phyloP scores from a whole-genome alignment of 345 rosid species.

The Lagerstroemia speciosa region DNA sequence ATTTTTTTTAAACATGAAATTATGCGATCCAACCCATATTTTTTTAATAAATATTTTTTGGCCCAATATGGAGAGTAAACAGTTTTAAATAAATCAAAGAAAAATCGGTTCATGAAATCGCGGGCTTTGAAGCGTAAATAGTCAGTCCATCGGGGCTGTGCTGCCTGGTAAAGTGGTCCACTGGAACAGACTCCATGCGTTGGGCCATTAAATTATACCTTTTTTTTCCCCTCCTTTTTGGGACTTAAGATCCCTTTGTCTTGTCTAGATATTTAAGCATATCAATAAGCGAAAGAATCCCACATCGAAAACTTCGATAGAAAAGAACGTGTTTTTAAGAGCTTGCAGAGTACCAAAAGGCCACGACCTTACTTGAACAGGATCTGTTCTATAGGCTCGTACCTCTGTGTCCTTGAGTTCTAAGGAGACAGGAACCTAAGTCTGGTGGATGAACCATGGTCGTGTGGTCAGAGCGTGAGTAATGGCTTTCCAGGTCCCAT shows the following conservation, averaged over 20 bases:
- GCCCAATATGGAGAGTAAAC: no score
- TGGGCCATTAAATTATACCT: background rate
- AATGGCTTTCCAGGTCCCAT: background rate
- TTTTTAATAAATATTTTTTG: no score
- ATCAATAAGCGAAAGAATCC: background rate
- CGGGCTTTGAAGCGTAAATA: no score
- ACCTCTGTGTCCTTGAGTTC: slow-evolving; percentile 9
- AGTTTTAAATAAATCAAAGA: no score
- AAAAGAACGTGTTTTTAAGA: background rate
- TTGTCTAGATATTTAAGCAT: background rate
- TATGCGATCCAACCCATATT: no score
- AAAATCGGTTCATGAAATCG: no score
- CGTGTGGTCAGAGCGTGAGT: slow-evolving; percentile 13
- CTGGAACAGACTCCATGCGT: no score
- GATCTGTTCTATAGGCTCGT: slow-evolving; percentile 22
- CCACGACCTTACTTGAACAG: slow-evolving; percentile 11
- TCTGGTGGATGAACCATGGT: slow-evolving; percentile 14
- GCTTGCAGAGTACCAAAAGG: fast-evolving
- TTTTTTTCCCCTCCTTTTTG: no score
- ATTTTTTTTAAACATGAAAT: no score
- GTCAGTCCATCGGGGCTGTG: no score
- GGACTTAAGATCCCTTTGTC: background rate
- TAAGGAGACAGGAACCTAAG: slow-evolving; percentile 13
- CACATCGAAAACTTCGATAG: background rate
- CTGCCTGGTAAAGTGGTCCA: no score